Conservation (phyloP, 176 grass and related monocot genomes). For the Avena eriantha region DNA sequence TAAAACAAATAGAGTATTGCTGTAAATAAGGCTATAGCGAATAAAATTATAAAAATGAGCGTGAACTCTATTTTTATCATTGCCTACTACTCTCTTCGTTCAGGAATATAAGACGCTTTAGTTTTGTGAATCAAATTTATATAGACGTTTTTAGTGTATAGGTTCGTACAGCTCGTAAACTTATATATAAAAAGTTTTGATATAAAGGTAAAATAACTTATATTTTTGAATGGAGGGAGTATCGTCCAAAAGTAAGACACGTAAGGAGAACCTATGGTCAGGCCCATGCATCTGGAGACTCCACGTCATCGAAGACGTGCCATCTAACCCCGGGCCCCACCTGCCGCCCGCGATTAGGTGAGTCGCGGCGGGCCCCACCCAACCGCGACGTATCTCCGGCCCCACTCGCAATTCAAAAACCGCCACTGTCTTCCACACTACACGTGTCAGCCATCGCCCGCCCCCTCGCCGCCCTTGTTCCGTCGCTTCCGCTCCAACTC, state of each 20-base stretch:
- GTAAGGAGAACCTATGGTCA: neutral
- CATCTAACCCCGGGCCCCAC: neutral
- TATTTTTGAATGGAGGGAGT: no score
- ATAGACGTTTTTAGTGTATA: no score
- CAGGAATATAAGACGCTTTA: no score
- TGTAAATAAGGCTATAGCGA: no score
- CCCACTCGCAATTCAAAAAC: slow-evolving; percentile 19
- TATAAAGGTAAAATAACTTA: no score
- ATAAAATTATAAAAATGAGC: no score
- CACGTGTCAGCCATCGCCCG: neutral
- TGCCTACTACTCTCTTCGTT: no score
- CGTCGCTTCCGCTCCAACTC: slow-evolving; percentile 41
- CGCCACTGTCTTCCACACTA: neutral
- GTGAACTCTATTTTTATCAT: no score
- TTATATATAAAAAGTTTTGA: no score
- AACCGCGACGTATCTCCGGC: slow-evolving; percentile 33
- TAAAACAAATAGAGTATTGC: no score
- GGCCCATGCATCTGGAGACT: neutral
- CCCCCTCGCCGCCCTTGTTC: slow-evolving; percentile 19
- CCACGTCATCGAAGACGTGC: slow-evolving; percentile 20
- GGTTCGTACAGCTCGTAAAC: no score
- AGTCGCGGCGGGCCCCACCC: neutral
- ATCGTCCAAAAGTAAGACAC: neutral
- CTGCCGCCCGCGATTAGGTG: slow-evolving; percentile 17
- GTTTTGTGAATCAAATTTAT: no score